Evolutionary conservation across 192 early-diverging fungal genomes (phyloP).

Genomic region (Mortierella hygrophila): DNA sequence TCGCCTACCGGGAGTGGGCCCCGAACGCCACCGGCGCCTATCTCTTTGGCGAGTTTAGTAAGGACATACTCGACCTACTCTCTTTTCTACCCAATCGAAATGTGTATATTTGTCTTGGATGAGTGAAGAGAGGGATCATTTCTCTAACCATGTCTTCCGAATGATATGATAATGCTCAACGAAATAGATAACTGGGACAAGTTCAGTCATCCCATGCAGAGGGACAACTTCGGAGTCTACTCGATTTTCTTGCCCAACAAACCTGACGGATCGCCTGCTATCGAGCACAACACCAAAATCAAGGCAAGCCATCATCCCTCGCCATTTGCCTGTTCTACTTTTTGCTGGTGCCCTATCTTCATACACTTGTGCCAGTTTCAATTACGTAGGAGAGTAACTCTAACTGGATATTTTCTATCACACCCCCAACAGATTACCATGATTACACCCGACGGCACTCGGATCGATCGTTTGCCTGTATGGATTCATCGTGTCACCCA

Average conservation of each 20-base stretch:
- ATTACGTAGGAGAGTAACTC: not conserved
- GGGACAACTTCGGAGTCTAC: constrained; percentile 88
- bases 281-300: constrained; percentile 90
- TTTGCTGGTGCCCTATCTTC: not conserved
- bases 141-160: constrained; percentile 7
- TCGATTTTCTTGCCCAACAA: constrained; percentile 78
- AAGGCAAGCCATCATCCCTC: constrained; percentile 64
- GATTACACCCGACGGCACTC: constrained; percentile 77
- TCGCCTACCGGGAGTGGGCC: constrained; percentile 96
- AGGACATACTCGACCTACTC: not conserved
- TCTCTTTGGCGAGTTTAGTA: constrained; percentile 96
- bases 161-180: constrained; percentile 6
- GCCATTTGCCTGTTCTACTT: constrained; percentile 4
- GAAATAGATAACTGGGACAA: constrained; percentile 87
- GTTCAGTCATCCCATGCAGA: constrained; percentile 79
- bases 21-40: constrained; percentile 83
- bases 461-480: constrained; percentile 92
- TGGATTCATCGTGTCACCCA: constrained; percentile 90
- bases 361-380: constrained; percentile 9
- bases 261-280: constrained; percentile 70
- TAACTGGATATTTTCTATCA: not conserved
- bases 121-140: not conserved
- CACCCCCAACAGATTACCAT: constrained; percentile 73
- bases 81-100: too few species aligned
- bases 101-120: not conserved